Base-by-base conservation (phyloP, 805 yeast species). In the Sugiyamaella qingdaonensis region DNA sequence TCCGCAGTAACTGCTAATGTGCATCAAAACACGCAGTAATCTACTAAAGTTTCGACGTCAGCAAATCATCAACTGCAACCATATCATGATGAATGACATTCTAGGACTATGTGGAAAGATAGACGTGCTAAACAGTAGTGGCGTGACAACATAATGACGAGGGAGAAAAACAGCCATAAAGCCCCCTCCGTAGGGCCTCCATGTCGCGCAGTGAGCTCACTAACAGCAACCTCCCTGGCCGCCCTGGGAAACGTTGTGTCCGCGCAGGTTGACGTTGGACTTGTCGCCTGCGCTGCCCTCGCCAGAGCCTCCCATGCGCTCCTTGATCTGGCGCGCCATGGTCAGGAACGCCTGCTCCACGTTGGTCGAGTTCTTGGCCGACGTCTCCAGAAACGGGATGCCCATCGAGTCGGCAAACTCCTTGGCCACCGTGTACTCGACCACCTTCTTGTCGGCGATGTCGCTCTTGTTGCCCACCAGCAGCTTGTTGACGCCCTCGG, bases 291-390 rank as follows among this genome's bases (percentile, higher is more conserved):
- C 64, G 21, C 62, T 59, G 31, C 64, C 63, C 14, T 60, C 63
- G 43, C 66, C 80, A 66, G 79, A 73, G 48, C 67, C 70, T 39
- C 76, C 75, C 88, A 94, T 89, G 68, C 90, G 90, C 60, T 95
- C 94, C 78, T 94, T 94, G 69, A 94, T 94, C 72, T 94, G 97
- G 72, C 96, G 86, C 10, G 98, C 96, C 99, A 94, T 94, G 61
- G 97, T 90, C 78, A 88, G 84, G 76, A 94, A 94, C 10, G 98
- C 98, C 73, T 94, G 97, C 72, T 94, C 99, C 63, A 94, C 99
- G 68, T 94, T 94, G 54, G 97, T 89, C 34, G 97, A 86, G 65
- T 87, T 87, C 70, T 90, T 81, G 27, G 99, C 99, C 36, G 95
- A 86, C 10, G 99, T 94, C 75, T 94, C 99, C 72, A 94, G 79